A percentile compares a stretch with the other conserved stretches of the same genome.
These are phyloP conservation scores for Arabidopsis arenosa DNA, from an alignment of 345 rosid genomes.

Conservation along the genomic window DNA sequence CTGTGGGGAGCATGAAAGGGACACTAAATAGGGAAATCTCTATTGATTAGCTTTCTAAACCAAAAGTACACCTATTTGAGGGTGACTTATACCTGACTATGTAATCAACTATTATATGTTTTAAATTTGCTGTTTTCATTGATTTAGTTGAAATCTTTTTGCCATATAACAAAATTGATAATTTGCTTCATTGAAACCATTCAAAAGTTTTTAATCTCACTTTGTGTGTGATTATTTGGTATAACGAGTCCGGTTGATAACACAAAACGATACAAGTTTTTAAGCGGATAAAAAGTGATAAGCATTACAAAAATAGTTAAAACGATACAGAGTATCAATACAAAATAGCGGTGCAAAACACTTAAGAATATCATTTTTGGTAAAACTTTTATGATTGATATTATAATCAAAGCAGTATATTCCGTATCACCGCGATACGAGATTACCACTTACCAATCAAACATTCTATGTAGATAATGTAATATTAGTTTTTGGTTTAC, in stretches of 20 bases:
- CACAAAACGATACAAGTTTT: too few relatives aligned
- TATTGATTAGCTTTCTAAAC: background rate
- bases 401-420: too few relatives aligned
- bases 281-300: too few relatives aligned
- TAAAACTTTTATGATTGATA: too few relatives aligned
- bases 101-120: background rate
- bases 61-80: conserved; percentile 7
- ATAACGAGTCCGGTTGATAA: background rate
- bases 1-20: conserved; percentile 22
- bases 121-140: background rate
- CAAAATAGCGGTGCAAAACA: too few relatives aligned
- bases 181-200: conserved; percentile 4
- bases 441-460: too few relatives aligned
- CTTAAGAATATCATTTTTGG: too few relatives aligned
- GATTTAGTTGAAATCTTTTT: background rate
- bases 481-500: background rate
- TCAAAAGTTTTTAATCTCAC: background rate
- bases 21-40: background rate
- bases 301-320: too few relatives aligned
- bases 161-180: background rate
- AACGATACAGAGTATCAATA: too few relatives aligned
- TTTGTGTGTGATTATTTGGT: background rate
- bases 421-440: too few relatives aligned
- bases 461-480: background rate
- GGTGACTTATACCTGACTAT: conserved; percentile 2